phyloP scores from a whole-genome alignment of 176 grass and related monocot species.

The Pontederia paniculata region DNA sequence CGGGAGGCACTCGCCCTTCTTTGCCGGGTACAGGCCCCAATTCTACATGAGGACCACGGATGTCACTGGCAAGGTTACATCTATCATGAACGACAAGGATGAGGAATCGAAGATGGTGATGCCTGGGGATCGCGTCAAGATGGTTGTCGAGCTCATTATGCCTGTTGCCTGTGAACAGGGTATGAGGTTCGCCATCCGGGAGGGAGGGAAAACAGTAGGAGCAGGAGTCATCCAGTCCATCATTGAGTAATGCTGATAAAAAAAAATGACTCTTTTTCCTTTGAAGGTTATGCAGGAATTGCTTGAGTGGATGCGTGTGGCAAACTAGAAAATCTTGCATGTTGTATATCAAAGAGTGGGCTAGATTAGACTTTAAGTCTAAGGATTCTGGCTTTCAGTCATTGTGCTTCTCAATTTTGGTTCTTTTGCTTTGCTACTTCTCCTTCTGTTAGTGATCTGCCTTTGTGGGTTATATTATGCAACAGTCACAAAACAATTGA shows the following conservation, averaged over 20 bases:
- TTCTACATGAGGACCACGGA: conserved; percentile 94
- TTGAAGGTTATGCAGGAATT: conserved; percentile 41
- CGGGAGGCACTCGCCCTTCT: conserved; percentile 78
- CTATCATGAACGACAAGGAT: conserved; percentile 88
- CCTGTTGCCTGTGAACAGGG: conserved; percentile 64
- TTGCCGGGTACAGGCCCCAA: conserved; percentile 70
- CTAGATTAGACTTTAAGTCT: background rate
- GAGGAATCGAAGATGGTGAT: conserved; percentile 95
- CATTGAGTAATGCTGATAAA: conserved; percentile 34
- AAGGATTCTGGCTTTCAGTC: background rate
- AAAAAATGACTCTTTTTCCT: conserved; percentile 45
- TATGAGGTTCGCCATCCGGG: conserved; percentile 83
- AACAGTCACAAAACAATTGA: background rate
- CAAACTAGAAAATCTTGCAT: background rate
- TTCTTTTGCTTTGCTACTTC: background rate
- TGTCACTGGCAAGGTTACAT: conserved; percentile 59
- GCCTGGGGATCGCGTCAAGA: conserved; percentile 79
- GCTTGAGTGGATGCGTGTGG: conserved; percentile 9
- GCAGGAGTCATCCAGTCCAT: conserved; percentile 65
- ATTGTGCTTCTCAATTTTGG: background rate
- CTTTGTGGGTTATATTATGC: background rate
- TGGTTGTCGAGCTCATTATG: conserved; percentile 78
- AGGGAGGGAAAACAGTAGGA: conserved; percentile 83
- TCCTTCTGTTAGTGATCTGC: background rate
- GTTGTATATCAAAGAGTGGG: background rate